Conservation (phyloP, 2,329 filamentous ascomycete genomes). For the Aspergillus fumigatus region DNA sequence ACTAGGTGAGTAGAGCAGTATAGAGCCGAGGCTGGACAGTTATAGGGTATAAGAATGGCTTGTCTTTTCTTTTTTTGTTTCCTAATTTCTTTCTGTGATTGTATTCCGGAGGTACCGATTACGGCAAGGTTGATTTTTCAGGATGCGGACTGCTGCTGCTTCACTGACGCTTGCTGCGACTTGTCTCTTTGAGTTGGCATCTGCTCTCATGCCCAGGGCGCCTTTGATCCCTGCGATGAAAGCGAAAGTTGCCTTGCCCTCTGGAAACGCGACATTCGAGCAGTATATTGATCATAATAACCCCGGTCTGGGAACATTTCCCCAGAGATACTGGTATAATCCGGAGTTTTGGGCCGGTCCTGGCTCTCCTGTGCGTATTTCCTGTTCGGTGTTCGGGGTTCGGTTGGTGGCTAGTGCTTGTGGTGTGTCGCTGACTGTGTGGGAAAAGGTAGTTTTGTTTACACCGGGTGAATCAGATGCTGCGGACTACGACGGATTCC, state of each 20-base stretch:
- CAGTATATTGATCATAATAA: conserved; percentile 58
- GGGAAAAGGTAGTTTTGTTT: conserved; percentile 44
- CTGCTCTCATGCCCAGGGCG: neutral
- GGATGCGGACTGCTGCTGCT: neutral
- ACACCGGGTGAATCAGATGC: conserved; percentile 52
- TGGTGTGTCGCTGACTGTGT: neutral
- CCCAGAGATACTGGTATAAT: conserved; percentile 52
- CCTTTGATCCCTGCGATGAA: neutral
- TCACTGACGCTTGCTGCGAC: neutral
- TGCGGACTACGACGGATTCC: conserved; percentile 45
- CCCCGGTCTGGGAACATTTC: conserved; percentile 52
- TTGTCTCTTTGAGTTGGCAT: neutral
- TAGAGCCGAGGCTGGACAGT: neutral
- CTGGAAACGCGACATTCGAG: conserved; percentile 38
- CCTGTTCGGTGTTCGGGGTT: too few relatives aligned
- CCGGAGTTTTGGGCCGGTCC: conserved; percentile 50
- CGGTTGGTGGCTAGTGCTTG: neutral
- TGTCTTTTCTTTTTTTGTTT: neutral
- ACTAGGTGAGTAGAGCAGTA: neutral
- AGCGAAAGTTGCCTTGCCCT: neutral
- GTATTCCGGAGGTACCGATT: neutral
- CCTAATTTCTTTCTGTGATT: neutral
- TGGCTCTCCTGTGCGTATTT: conserved; percentile 47
- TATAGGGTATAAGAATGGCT: neutral
- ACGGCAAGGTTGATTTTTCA: neutral